Percentiles rank a stretch among this genome's conserved stretches.
Evolutionary conservation across 129 eudicot genomes (phyloP).

Genomic region (Centella asiatica): DNA sequence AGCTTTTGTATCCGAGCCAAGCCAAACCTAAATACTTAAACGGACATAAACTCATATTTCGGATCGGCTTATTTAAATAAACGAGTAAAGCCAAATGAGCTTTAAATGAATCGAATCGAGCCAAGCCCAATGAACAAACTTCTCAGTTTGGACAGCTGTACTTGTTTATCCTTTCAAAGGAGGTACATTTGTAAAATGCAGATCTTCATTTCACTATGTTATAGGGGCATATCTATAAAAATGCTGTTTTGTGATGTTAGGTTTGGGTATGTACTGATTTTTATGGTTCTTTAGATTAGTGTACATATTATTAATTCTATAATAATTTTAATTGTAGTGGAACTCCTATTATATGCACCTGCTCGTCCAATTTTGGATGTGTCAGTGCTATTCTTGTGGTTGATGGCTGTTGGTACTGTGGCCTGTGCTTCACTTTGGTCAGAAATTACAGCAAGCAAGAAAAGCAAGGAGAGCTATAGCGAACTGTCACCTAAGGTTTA

Average conservation of each 20-base stretch:
- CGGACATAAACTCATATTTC: no score
- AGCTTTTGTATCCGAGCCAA: no score
- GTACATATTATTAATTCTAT: slow-evolving; percentile 4
- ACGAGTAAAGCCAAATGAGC: no score
- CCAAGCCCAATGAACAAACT: no score
- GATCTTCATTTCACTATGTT: neutral
- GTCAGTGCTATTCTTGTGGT: slow-evolving; percentile 58
- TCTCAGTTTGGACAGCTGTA: no score
- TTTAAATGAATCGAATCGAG: no score
- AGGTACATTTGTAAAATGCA: neutral
- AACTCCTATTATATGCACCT: slow-evolving; percentile 53
- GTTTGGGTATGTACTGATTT: neutral
- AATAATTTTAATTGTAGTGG: slow-evolving; percentile 37
- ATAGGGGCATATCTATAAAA: neutral
- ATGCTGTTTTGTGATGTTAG: neutral
- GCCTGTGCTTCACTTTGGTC: slow-evolving; percentile 70
- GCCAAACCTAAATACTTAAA: no score
- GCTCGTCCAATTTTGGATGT: slow-evolving; percentile 55
- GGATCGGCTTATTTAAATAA: no score
- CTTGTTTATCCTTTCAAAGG: no score
- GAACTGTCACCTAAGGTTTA: slow-evolving; percentile 61
- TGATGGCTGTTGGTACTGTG: slow-evolving; percentile 75
- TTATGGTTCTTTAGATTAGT: neutral
- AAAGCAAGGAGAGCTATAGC: slow-evolving; percentile 48
- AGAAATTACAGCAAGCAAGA: slow-evolving; percentile 35